phyloP scores from a whole-genome alignment of 305 asterid genomes.

The Striga hermonthica region DNA sequence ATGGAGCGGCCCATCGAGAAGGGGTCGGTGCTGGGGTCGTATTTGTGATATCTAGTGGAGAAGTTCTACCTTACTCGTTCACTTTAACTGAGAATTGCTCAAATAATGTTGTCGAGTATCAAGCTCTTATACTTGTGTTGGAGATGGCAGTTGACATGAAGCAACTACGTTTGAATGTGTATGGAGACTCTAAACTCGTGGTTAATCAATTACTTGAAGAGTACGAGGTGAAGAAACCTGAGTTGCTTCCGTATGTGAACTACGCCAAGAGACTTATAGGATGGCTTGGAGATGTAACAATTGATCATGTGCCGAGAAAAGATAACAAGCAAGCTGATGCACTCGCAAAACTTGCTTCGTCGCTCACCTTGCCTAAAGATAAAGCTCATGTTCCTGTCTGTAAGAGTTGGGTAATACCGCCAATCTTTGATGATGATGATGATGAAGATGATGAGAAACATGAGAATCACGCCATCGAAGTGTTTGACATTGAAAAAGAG shows the following conservation, averaged over 20 bases:
- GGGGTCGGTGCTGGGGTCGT: no score
- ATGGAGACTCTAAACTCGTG: no score
- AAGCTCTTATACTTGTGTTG: no score
- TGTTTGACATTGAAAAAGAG: neutral
- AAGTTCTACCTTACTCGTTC: no score
- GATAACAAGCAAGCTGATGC: neutral
- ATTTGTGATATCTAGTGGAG: no score
- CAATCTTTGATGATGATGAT: neutral
- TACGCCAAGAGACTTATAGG: neutral
- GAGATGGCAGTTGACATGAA: no score
- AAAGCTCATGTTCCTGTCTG: neutral
- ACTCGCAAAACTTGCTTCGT: neutral
- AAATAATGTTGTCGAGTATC: no score
- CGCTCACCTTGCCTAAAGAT: neutral
- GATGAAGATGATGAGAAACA: neutral
- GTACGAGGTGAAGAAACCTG: neutral
- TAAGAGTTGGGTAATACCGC: neutral
- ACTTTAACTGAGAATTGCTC: no score
- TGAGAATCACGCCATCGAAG: neutral
- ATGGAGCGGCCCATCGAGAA: no score
- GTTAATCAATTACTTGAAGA: neutral
- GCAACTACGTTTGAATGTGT: no score
- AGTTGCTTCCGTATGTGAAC: neutral
- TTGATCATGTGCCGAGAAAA: neutral
- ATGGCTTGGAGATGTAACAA: neutral